Evolutionary conservation across 2,329 filamentous ascomycete genomes (phyloP), one percentile per base, ranked within the genome.

Genomic region (Fusarium paranaense): DNA sequence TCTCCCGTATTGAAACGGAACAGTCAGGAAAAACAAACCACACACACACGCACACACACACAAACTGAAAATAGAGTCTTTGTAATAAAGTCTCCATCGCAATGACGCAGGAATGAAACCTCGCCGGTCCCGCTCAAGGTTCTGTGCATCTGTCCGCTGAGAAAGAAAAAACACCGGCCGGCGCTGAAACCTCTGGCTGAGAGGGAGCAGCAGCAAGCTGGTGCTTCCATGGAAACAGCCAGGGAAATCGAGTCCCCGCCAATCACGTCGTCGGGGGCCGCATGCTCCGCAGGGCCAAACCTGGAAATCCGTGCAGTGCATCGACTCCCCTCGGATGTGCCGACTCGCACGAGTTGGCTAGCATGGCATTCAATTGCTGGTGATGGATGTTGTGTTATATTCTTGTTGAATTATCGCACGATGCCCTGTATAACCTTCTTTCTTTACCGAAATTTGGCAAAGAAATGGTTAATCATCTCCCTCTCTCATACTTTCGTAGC

Each of bases 41-140:
- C 13, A 56, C 50, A 50, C 14, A n/a, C 5, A n/a, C 16, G 22
- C 22, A 27, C 45, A 52, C 47, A 47, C 42, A 50, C 45, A 18
- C 47, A 54, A 30, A 32, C 47, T 47, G 18, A 67, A 67, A 70
- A 71, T 71, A 71, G 69, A 63, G 61, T 35, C 38, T n/a, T 18
- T 47, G 14, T 10, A 18, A 22, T 25, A 30, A 35, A 72, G 71
- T 63, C 69, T 59, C 52, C 56, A 59, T 70, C 64, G 62, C 62
- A 73, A 74, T 75, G 72, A 74, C 72, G 72, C 72, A 74, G 72
- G 72, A 74, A 74, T 74, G 72, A 70, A 75, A 75, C 72, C 69
- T 65, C 33, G 32, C 62, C 66, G 37, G 70, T 70, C 47, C 69
- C 72, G 74, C 72, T 40, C 54, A 62, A 62, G 66, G 56, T 58